phyloP scores from a whole-genome alignment of 1,284 basidiomycete genomes.

The Naganishia sp. region DNA sequence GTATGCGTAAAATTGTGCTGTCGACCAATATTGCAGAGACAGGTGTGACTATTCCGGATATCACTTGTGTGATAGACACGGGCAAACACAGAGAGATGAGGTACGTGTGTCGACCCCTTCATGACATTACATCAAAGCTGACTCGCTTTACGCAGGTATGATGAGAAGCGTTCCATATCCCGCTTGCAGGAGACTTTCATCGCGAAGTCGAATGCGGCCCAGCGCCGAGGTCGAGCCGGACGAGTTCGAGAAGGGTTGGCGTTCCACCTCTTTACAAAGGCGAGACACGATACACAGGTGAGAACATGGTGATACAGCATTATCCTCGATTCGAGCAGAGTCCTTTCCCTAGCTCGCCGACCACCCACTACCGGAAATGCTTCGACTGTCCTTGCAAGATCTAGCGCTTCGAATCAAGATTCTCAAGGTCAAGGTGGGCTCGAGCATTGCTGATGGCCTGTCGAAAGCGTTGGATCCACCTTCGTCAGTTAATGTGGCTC shows the following conservation, averaged over 20 bases:
- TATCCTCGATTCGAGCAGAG: neutral
- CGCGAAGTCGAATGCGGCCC: constrained; percentile 89
- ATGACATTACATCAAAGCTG: neutral
- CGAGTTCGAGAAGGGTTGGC: constrained; percentile 89
- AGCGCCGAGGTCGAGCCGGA: constrained; percentile 86
- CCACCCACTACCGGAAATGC: constrained; percentile 93
- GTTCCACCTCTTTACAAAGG: constrained; percentile 93
- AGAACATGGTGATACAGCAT: constrained; percentile 14
- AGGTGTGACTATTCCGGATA: constrained; percentile 96
- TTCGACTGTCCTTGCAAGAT: constrained; percentile 89
- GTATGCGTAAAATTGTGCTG: constrained; percentile 84
- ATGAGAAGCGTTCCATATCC: constrained; percentile 96
- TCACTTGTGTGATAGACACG: constrained; percentile 94
- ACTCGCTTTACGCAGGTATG: constrained; percentile 65
- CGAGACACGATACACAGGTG: constrained; percentile 71
- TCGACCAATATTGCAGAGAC: constrained; percentile 83
- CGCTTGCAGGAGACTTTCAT: constrained; percentile 90
- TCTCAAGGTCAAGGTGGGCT: constrained; percentile 85
- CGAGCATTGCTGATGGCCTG: constrained; percentile 86
- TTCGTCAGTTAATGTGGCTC: constrained; percentile 79
- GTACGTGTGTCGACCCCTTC: constrained; percentile 50
- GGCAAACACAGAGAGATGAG: constrained; percentile 93
- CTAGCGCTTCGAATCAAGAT: constrained; percentile 95
- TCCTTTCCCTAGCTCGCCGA: constrained; percentile 69
- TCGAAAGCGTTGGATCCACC: constrained; percentile 89